phyloP scores from a whole-genome alignment of 31 red algal species.

The Asparagopsis taxiformis region DNA sequence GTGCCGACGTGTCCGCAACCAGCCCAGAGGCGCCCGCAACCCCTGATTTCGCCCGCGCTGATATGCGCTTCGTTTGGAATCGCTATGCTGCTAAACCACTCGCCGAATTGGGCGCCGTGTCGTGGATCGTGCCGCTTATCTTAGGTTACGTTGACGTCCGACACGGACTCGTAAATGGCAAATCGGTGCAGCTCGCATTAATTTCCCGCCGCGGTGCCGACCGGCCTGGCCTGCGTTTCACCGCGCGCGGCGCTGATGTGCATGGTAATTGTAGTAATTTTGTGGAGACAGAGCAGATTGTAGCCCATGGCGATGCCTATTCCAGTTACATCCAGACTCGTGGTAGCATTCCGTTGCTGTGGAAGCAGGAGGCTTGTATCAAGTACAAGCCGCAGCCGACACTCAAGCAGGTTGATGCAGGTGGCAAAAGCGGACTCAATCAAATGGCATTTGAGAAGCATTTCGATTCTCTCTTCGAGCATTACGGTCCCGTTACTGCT shows the following conservation, averaged over 20 bases:
- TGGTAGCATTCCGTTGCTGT: constrained; percentile 86
- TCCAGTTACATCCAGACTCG: constrained; percentile 81
- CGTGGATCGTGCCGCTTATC: constrained; percentile 75
- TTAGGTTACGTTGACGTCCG: constrained; percentile 75
- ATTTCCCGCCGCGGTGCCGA: constrained; percentile 70
- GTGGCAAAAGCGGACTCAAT: constrained; percentile 49
- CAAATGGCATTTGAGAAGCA: constrained; percentile 78
- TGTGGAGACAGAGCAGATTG: constrained; percentile 90
- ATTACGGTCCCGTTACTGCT: constrained; percentile 82
- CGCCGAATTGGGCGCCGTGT: constrained; percentile 44
- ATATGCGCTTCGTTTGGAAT: constrained; percentile 87
- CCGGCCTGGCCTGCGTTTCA: constrained; percentile 83
- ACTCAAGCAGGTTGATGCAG: constrained; percentile 63
- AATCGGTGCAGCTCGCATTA: constrained; percentile 73
- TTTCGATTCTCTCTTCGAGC: constrained; percentile 77
- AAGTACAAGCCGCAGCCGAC: constrained; percentile 80
- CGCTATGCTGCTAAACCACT: constrained; percentile 63
- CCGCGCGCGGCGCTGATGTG: constrained; percentile 81
- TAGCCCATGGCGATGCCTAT: constrained; percentile 67
- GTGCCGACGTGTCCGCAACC: constrained; percentile 41
- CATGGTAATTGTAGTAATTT: constrained; percentile 93
- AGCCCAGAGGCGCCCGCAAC: constrained; percentile 41
- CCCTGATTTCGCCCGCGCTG: constrained; percentile 61
- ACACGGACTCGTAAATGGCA: constrained; percentile 70
- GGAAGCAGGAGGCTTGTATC: constrained; percentile 87